Percentiles rank a stretch among this genome's conserved stretches.
Evolutionary conservation across 805 yeast species (phyloP).

Genomic region (Metschnikowia similis): DNA sequence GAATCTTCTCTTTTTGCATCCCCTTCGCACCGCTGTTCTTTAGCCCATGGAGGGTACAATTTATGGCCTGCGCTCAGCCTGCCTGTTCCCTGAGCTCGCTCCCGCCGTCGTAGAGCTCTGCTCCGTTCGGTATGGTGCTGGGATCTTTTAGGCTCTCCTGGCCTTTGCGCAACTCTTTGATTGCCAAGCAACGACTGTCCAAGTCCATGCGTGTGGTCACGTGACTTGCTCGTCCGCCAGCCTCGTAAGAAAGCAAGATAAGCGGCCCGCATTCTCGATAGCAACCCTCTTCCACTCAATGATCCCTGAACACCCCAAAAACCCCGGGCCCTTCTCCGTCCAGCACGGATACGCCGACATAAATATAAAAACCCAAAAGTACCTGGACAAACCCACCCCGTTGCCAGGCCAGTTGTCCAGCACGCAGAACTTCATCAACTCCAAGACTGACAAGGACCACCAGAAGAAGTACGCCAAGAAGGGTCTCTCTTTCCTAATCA

Average conservation of each 20-base stretch:
- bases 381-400: slow-evolving; percentile 33
- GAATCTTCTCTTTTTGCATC: too few relatives aligned
- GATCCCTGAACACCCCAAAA: slow-evolving; percentile 30
- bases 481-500: slow-evolving; percentile 19
- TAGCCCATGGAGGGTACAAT: too few relatives aligned
- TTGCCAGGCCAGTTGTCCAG: slow-evolving; percentile 23
- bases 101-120: too few relatives aligned
- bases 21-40: too few relatives aligned
- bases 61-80: too few relatives aligned
- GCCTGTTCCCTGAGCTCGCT: too few relatives aligned
- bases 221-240: background rate
- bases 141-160: background rate
- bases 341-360: slow-evolving; percentile 33
- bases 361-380: slow-evolving; percentile 27
- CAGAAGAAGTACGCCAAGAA: slow-evolving; percentile 31
- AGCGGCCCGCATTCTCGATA: background rate
- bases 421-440: slow-evolving; percentile 24
- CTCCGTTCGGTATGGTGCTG: too few relatives aligned
- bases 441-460: slow-evolving; percentile 28
- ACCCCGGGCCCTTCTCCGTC: slow-evolving; percentile 23
- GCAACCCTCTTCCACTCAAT: background rate
- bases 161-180: background rate
- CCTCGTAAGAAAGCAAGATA: background rate
- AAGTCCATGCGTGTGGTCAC: background rate
- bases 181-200: background rate